phyloP scores from a whole-genome alignment of 2,329 filamentous ascomycete genomes.

The Aspergillus pseudoglaucus region DNA sequence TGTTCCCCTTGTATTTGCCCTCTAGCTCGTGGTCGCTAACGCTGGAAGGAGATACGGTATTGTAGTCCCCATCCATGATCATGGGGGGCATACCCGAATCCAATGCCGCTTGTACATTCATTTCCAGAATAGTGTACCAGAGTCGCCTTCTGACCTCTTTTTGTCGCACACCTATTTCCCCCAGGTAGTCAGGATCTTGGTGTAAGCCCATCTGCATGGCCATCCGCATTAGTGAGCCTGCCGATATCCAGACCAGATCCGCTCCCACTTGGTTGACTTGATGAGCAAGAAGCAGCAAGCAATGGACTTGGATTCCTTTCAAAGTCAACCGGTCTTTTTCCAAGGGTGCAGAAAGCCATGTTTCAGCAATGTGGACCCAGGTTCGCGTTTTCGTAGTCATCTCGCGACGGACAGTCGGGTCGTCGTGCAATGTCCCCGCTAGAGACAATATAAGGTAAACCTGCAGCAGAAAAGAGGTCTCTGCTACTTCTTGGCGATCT shows the following conservation, averaged over 20 bases:
- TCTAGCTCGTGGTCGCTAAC: neutral
- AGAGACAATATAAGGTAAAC: no score
- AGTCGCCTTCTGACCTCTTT: constrained; percentile 10
- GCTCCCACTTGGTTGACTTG: constrained; percentile 20
- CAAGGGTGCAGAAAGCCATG: constrained; percentile 30
- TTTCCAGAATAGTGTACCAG: constrained; percentile 14
- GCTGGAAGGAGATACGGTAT: neutral
- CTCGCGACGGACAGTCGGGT: constrained; percentile 5
- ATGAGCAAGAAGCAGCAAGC: constrained; percentile 26
- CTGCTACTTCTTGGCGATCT: no score
- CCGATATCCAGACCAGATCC: constrained; percentile 13
- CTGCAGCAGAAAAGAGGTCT: no score
- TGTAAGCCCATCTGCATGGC: constrained; percentile 27
- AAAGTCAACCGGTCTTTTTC: constrained; percentile 23
- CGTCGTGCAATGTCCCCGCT: no score
- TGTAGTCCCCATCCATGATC: neutral
- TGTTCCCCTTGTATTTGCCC: neutral
- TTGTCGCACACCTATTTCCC: constrained; percentile 11
- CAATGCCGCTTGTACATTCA: constrained; percentile 9
- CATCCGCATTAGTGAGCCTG: constrained; percentile 15
- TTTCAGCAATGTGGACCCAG: constrained; percentile 30
- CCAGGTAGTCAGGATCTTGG: constrained; percentile 17
- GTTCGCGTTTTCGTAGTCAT: constrained; percentile 8
- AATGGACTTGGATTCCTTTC: constrained; percentile 29
- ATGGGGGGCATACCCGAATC: constrained; percentile 7